These are phyloP conservation scores for Fraxinus anomala DNA, from an alignment of 257 asterid species.

Conservation along the genomic window DNA sequence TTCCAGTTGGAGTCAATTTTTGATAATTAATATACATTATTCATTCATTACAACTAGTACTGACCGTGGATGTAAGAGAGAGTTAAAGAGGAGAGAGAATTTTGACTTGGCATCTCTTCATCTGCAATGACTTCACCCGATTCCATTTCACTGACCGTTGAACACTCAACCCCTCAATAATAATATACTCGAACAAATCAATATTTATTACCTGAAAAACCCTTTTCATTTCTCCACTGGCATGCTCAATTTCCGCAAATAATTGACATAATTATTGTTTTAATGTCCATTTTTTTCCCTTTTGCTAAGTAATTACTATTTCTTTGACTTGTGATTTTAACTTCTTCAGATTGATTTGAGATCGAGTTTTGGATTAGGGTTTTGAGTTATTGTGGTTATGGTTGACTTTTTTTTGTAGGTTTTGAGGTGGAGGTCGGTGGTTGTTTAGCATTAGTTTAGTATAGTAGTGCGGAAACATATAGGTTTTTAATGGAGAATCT, in stretches of 20 bases:
- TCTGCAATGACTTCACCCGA: constrained; percentile 33
- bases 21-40: neutral
- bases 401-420: constrained; percentile 18
- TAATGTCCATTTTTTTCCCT: constrained; percentile 1
- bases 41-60: constrained; percentile 9
- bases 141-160: constrained; percentile 27
- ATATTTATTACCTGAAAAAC: neutral
- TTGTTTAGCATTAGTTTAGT: constrained; percentile 19
- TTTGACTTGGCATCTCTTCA: constrained; percentile 34
- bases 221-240: constrained; percentile 23
- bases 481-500: constrained; percentile 36
- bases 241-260: constrained; percentile 17
- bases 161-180: constrained; percentile 22
- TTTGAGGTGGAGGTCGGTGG: constrained; percentile 21
- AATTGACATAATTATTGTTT: constrained; percentile 21
- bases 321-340: neutral
- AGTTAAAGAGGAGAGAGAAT: constrained; percentile 24
- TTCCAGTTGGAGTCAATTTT: constrained; percentile 1
- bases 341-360: constrained; percentile 5
- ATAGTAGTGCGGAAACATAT: constrained; percentile 19
- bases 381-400: constrained; percentile 5
- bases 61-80: constrained; percentile 3
- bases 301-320: neutral
- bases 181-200: neutral
- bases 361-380: neutral